phyloP scores from a whole-genome alignment of 352 stramenopile genomes.

The Phytophthora pluvialis region DNA sequence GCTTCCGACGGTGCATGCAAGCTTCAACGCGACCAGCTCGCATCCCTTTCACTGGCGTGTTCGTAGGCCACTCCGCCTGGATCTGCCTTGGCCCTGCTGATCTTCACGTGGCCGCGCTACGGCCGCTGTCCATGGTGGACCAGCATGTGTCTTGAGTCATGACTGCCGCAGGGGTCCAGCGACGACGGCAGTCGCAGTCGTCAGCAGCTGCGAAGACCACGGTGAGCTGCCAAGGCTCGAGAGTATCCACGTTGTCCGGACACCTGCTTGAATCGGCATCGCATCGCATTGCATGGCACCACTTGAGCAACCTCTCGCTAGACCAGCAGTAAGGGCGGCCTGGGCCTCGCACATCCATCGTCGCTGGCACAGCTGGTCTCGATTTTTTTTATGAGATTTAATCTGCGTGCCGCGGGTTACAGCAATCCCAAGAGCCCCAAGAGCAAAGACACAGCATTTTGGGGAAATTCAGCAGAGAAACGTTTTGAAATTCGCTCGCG shows the following conservation, averaged over 20 bases:
- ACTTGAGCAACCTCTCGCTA: background rate
- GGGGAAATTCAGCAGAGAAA: slow-evolving; percentile 20
- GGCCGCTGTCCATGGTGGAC: background rate
- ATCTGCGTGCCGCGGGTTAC: slow-evolving; percentile 25
- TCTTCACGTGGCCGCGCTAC: background rate
- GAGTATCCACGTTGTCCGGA: background rate
- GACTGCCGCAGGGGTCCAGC: too few species aligned
- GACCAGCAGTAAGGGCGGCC: background rate
- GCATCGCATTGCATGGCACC: slow-evolving; percentile 1
- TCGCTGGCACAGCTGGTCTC: slow-evolving; percentile 14
- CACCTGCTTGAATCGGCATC: background rate
- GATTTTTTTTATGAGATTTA: slow-evolving; percentile 32
- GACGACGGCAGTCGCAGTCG: too few species aligned
- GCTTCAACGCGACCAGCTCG: background rate
- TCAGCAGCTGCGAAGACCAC: background rate
- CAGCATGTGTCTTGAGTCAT: too few species aligned
- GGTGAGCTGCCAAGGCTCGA: background rate
- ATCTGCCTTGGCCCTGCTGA: background rate
- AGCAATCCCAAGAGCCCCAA: too few species aligned
- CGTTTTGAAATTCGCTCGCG: slow-evolving; percentile 10
- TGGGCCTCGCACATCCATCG: slow-evolving; percentile 9
- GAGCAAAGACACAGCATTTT: background rate
- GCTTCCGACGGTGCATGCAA: background rate
- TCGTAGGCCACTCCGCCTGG: background rate
- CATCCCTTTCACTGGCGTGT: background rate